These are phyloP conservation scores for Taxillus chinensis DNA, from an alignment of 164 flowering plant species.

Conservation along the genomic window DNA sequence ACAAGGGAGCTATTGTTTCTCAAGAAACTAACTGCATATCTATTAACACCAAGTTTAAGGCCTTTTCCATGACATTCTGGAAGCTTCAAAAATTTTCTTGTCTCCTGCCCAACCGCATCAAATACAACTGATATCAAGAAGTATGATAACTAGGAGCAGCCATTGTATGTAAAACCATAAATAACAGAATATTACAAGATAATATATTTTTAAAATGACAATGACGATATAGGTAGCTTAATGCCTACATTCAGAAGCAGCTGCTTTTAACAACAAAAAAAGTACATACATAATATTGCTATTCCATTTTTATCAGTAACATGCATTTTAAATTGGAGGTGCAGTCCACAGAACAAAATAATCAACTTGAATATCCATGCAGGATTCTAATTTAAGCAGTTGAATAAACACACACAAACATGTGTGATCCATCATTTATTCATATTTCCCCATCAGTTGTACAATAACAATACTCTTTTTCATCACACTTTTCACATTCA, in stretches of 20 bases:
- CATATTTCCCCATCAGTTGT: no score
- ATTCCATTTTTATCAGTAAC: background rate
- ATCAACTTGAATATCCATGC: no score
- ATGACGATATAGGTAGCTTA: background rate
- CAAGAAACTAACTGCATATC: constrained; percentile 76
- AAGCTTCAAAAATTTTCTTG: constrained; percentile 17
- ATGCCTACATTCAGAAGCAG: background rate
- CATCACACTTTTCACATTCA: no score
- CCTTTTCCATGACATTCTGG: constrained; percentile 14
- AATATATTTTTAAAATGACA: background rate
- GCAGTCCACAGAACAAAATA: no score
- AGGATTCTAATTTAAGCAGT: no score
- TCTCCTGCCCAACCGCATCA: constrained; percentile 29
- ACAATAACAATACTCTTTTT: no score
- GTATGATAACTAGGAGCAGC: no score
- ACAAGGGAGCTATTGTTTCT: constrained; percentile 29
- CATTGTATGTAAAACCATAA: no score
- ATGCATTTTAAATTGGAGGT: background rate
- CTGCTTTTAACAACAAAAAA: background rate
- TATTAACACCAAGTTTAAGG: constrained; percentile 25
- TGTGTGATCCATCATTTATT: no score
- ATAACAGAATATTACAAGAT: no score
- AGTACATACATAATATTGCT: background rate
- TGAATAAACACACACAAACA: no score
- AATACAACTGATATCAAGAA: background rate